A percentile compares a stretch with the other conserved stretches of the same genome.
These are phyloP conservation scores for Cyanidiococcus yangmingshanensis DNA, from an alignment of 23 red algal species.

Conservation along the genomic window DNA sequence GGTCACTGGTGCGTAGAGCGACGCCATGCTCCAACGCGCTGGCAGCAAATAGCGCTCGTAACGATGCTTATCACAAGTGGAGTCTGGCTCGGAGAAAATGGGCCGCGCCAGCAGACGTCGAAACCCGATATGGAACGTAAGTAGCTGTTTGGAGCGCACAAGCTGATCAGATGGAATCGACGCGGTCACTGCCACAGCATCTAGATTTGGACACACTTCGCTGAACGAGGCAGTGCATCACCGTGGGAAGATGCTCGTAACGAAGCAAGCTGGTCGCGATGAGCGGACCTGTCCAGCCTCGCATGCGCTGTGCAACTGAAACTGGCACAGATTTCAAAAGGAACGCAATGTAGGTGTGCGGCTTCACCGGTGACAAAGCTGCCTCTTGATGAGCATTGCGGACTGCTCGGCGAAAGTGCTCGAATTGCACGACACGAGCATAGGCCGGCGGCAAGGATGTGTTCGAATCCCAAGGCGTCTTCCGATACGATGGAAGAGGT, in stretches of 20 bases:
- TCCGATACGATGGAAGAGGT: constrained; percentile 62
- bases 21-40: constrained; percentile 48
- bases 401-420: constrained; percentile 36
- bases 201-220: neutral
- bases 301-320: neutral
- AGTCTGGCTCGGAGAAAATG: constrained; percentile 62
- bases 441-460: constrained; percentile 56
- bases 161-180: neutral
- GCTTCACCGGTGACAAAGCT: neutral
- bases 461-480: constrained; percentile 72
- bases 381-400: neutral
- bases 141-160: constrained; percentile 35
- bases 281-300: neutral
- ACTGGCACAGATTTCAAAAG: neutral
- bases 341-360: neutral
- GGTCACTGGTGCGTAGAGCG: constrained; percentile 60
- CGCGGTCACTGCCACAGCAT: constrained; percentile 6
- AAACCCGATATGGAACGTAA: constrained; percentile 65
- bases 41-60: constrained; percentile 58
- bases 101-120: constrained; percentile 50
- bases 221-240: constrained; percentile 67
- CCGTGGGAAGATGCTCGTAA: constrained; percentile 74
- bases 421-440: constrained; percentile 54
- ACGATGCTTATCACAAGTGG: constrained; percentile 42
- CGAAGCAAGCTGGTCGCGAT: constrained; percentile 51